phyloP scores from a whole-genome alignment of 2,329 filamentous ascomycete genomes.

The Myriangium duriaei region DNA sequence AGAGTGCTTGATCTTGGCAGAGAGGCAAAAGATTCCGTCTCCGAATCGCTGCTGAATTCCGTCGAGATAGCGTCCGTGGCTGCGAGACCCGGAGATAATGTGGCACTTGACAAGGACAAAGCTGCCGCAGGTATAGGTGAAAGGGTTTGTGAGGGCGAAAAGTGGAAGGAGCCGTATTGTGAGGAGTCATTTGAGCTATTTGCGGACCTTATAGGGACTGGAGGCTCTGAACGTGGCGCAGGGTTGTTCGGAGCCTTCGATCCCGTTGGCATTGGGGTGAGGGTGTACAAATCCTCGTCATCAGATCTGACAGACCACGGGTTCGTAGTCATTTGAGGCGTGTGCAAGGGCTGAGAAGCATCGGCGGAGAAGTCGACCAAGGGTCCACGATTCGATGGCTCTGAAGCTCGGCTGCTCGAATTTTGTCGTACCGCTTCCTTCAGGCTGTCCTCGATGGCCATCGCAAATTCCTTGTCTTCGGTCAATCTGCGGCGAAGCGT shows the following conservation, averaged over 20 bases:
- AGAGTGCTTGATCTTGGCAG: constrained; percentile 1
- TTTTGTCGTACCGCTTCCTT: constrained; percentile 12
- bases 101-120: constrained; percentile 10
- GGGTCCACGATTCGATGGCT: constrained; percentile 14
- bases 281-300: constrained; percentile 6
- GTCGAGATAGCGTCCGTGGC: constrained; percentile 15
- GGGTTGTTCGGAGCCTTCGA: neutral
- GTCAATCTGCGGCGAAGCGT: constrained; percentile 14
- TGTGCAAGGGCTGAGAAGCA: neutral
- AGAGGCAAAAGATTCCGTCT: constrained; percentile 14
- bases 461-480: constrained; percentile 19
- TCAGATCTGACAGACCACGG: neutral
- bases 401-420: constrained; percentile 18
- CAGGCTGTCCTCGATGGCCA: constrained; percentile 24
- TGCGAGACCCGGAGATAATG: constrained; percentile 15
- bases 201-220: neutral
- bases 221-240: neutral
- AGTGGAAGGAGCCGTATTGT: neutral
- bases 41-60: constrained; percentile 18
- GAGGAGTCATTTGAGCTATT: neutral
- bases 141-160: neutral
- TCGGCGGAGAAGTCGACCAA: constrained; percentile 17
- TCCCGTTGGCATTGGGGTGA: constrained; percentile 7
- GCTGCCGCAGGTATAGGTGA: neutral
- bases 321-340: constrained; percentile 5